Evolutionary conservation across 1,284 basidiomycete genomes (phyloP), one percentile per base, ranked within the genome.

Genomic region (Hypsizygus ulmarius): DNA sequence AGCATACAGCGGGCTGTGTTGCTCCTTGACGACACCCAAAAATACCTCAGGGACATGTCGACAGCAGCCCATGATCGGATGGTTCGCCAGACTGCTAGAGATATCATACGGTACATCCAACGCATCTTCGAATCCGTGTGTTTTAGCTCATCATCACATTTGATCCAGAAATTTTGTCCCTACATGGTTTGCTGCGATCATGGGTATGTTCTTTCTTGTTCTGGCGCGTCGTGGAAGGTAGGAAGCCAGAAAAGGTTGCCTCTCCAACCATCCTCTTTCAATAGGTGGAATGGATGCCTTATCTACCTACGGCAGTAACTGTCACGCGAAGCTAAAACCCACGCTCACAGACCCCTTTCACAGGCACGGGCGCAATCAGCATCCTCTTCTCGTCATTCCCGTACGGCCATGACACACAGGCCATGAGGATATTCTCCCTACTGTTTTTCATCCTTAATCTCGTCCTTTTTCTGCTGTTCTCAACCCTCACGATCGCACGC

Each of bases 361-460:
- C 38, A 82, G 80, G 79, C 15, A 84, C 81, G 11, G 81, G 80
- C 5, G 68, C 74, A 12, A 70, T 84, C 11, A 74, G 78, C 55
- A 68, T 71, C 19, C 67, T 84, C 35, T 76, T 82, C 55, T 65
- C 72, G 39, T 66, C 59, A 12, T 82, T 81, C 59, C 81, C 82
- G 2, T 82, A 80, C 53, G 77, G 70, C 1, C 59, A 60, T 45
- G 61, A 64, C 32, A 69, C 71, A 8, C 51, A 54, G 5, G 56
- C 65, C 12, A 70, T 81, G 68, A 69, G 68, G 46, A 56, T 66
- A 25, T 54, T 78, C 42, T 72, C 76, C 27, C 62, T 80, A 16
- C 66, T 75, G 29, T 72, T 90, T 58, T 87, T 90, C 61, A 77
- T 82, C 53, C 67, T 90, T 47, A 86, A 90, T 60, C 62, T 89